Base-by-base conservation (phyloP, 192 early-diverging fungal species). In the Dimargaris verticillata region DNA sequence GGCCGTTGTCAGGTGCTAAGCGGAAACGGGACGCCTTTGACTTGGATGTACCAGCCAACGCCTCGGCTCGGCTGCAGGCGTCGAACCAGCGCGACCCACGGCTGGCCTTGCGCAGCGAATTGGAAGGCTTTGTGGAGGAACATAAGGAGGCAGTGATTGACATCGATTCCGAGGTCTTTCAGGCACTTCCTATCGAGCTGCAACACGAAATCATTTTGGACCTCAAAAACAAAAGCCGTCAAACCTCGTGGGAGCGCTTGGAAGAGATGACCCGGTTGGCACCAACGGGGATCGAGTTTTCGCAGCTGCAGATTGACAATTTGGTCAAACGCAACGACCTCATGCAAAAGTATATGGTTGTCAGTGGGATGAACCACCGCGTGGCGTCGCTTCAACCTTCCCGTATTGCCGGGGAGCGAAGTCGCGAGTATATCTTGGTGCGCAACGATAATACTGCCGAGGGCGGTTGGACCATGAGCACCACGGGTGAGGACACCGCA, bases 131-230 rank as follows among this genome's bases (percentile, higher is more conserved):
- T 22, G 53, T 74, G 2, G 77, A 78, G 26, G 62, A 72, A 24
- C 59, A 70, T 5, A 63, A 74, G 44, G 71, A 72, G 25, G 53
- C 66, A 11, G 74, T 82, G 22, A 55, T 89, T n/a, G 79, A 91
- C 63, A 78, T 87, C n/a, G 86, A 93, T 54, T 91, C 90, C 0
- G 79, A 78, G 1, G 72, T 65, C 11, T 97, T 97, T 68, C 70
- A 78, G 49, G 65, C 77, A 0, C 74, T 97, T 22, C 81, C 91
- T 6, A 65, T 81, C 0, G 91, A 94, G 62, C 69, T 84, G 18
- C 96, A 97, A 70, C 89, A 95, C 69, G 92, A 97, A 66, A 79
- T 99, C 46, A 80, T 99, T 25, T 77, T 87, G n/a, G 91, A 90
- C 41, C 75, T 95, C 17, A 91, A 92, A 60, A 70, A 78, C 13